Evolutionary conservation across 108 stramenopile species (phyloP), one percentile per base, ranked within the genome.

Genomic region (Cyclotella cryptica): DNA sequence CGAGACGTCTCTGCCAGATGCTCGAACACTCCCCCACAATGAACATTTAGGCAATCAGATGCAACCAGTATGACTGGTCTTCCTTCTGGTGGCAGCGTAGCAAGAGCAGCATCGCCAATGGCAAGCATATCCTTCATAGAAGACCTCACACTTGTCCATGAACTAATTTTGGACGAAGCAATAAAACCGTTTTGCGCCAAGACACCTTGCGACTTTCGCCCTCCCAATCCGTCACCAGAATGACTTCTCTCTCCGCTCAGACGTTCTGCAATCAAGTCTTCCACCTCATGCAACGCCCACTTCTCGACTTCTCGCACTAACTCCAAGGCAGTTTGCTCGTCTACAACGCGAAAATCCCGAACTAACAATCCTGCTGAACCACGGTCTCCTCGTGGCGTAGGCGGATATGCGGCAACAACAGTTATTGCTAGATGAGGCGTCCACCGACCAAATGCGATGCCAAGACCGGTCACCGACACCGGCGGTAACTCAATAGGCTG

Each of bases 361-460:
- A 95, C 93, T 54, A 95, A 71, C 60, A 92, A 69, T 45, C 79
- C 81, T 1, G 90, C 89, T 29, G 78, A 65, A 28, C 80, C 76
- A 68, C 79, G 82, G 40, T 84, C 85, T n/a, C 78, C 69, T 59
- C 66, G 77, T 6, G 85, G 75, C 70, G 78, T 63, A 4, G 71
- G 89, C 27, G 85, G 82, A 68, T 82, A 95, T 43, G 90, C 91
- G 26, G 93, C 93, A 45, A 90, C 80, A n/a, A 95, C 90, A 45
- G 90, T 89, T 1, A 95, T 84, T 12, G 90, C 83, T 15, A 95
- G 52, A 35, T 79, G 70, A 0, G 93, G 92, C 53, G 27, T 79
- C 91, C 91, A 95, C 21, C 78, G 27, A 22, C 79, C 76, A 54
- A 81, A 77, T 0, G 79, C 69, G 3, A 81, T 49, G 10, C 80